Base-by-base conservation (phyloP, 768 basidiomycete species). In the Lactarius quietus region DNA sequence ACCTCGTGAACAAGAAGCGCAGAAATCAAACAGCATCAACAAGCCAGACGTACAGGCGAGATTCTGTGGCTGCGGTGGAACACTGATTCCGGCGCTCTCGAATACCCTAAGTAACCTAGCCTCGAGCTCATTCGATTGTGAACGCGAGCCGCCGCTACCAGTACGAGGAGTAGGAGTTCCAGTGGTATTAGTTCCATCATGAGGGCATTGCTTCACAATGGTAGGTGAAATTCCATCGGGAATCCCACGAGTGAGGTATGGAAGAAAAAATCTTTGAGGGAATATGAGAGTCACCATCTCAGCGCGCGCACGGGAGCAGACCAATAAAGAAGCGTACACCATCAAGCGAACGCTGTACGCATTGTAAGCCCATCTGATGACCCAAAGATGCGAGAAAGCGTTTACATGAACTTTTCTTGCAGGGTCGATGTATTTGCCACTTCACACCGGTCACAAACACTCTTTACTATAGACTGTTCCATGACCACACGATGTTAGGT, bases 211-310 rank as follows among this genome's bases (percentile, higher is more conserved):
- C 39, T 6, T 58, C 8, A 5, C 6, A 14, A 59, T 31, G 3
- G 2, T 18, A 17, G 64, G 60, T 15, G 6, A 10, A 39, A 35
- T 2, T 23, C 29, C 31, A 52, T 8, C 20, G 15, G 45, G 51
- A 17, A 62, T 54, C 17, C 36, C n/a, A 23, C 65, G 65, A 35
- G 20, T 5, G 28, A 54, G 3, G 20, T 5, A 38, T 53, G 51
- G 51, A 54, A 66, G 60, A 10, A 45, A 3, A 62, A 53, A 66
- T 8, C 65, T 66, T 62, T 33, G 41, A 18, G 51, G 43, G 60
- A 33, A 20, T 2, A 26, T 3, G 56, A 20, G 10, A 53, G 12
- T 4, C 56, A 18, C n/a, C 48, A 12, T 26, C 48, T 48, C 36
- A 61, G 60, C 36, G 26, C 36, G 26, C 31, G 56, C 31, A n/a